Conservation (phyloP, 1,284 basidiomycete species). For the Naganishia sp. region DNA sequence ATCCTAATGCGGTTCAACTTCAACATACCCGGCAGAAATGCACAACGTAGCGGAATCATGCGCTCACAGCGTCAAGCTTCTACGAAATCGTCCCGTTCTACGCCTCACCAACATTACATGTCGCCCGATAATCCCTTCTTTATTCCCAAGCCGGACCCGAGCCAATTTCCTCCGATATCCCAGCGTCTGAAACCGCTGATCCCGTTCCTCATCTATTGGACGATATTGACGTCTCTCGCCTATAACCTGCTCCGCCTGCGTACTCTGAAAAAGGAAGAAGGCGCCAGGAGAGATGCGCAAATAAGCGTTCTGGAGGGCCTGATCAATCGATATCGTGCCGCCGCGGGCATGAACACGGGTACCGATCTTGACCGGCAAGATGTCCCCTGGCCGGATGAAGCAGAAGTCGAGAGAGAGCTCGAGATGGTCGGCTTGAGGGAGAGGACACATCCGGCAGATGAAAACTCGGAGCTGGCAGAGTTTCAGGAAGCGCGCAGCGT, state of each 20-base stretch:
- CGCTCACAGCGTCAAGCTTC: conserved; percentile 5
- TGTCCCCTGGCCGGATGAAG: conserved; percentile 32
- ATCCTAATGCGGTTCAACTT: neutral
- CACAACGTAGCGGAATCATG: conserved; percentile 1
- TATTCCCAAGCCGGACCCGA: conserved; percentile 29
- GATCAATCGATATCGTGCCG: conserved; percentile 34
- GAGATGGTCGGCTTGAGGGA: conserved; percentile 53
- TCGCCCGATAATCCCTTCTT: conserved; percentile 26
- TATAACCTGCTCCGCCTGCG: conserved; percentile 46
- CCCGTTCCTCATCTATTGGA: conserved; percentile 53
- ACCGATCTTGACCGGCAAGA: conserved; percentile 1
- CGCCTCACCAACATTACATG: neutral
- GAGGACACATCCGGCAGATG: conserved; percentile 26
- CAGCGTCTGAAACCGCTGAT: conserved; percentile 46
- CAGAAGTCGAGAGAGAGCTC: conserved; percentile 49
- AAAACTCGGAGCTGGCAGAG: conserved; percentile 7
- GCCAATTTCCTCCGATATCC: conserved; percentile 44
- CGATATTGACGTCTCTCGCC: conserved; percentile 48
- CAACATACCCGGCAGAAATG: neutral
- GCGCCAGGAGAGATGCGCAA: conserved; percentile 41
- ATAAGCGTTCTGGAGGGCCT: conserved; percentile 45
- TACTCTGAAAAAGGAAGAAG: conserved; percentile 40
- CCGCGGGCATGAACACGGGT: conserved; percentile 32
- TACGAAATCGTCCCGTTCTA: neutral
- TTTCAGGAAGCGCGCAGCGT: conserved; percentile 42